Conservation (phyloP, 129 eudicot species). For the Tanacetum coccineum region DNA sequence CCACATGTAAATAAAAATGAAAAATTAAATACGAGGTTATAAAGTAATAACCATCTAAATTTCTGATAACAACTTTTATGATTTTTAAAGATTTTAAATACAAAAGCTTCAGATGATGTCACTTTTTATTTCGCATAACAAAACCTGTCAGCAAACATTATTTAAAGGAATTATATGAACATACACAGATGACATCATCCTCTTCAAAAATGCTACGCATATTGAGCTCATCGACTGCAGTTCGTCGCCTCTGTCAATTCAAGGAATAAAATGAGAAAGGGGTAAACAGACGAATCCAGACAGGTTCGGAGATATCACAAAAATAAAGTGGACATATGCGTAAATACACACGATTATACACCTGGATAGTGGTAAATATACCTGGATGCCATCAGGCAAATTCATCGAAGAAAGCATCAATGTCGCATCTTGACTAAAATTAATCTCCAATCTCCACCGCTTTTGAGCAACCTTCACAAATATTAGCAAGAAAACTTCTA, state of each 20-base stretch:
- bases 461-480: slow-evolving; percentile 71
- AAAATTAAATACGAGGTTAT: not conserved
- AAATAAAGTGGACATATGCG: not conserved
- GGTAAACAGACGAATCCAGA: not conserved
- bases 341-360: not conserved
- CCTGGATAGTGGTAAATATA: slow-evolving; percentile 6
- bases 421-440: slow-evolving; percentile 88
- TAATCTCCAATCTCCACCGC: slow-evolving; percentile 93
- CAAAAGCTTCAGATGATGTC: no score
- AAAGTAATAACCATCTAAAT: no score
- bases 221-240: slow-evolving; percentile 91
- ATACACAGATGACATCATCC: slow-evolving; percentile 92
- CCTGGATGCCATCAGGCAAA: slow-evolving; percentile 93
- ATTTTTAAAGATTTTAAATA: no score
- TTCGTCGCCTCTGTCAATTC: slow-evolving; percentile 75
- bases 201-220: slow-evolving; percentile 98
- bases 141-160: not conserved
- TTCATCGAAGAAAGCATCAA: slow-evolving; percentile 97
- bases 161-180: slow-evolving; percentile 17
- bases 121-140: not conserved
- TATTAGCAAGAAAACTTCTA: not conserved
- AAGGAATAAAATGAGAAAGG: slow-evolving; percentile 9
- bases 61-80: no score
- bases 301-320: slow-evolving; percentile 14
- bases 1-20: no score